Evolutionary conservation across 768 basidiomycete genomes (phyloP), one percentile per base, ranked within the genome.

Genomic region (Tulasnella sp.): DNA sequence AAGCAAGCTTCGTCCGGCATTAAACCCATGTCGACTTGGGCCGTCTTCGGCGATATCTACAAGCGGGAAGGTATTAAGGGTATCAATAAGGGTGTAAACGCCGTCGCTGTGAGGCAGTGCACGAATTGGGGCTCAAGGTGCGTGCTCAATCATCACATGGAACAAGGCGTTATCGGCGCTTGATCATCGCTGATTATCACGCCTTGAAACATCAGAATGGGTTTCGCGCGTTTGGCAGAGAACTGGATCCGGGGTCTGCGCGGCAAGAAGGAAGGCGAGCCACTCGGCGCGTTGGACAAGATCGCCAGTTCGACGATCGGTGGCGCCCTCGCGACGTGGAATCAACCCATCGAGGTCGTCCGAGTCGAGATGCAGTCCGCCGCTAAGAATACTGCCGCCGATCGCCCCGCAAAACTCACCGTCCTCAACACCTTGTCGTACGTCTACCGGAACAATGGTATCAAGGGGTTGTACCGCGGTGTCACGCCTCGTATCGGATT

Each of bases 341-440:
- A 99, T 72, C 96, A 98, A 70, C 94, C 92, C 42, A 96, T 97
- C 62, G 93, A 97, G 73, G 94, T 97, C 65, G 80, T 98, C 64
- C 89, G 94, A 59, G 92, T 98, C 30, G 93, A 96, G 90, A 98
- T 99, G 96, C 96, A 99, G 81, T 94, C 92, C 51, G 97, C 98
- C 87, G 83, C 89, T 24, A 98, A 98, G 72, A 73, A 79, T n/a
- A 69, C 71, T 34, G 80, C 80, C 66, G 78, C 78, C 21, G 89
- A 89, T 68, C 84, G 92, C 49, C 92, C 93, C 1, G 88, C 82
- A 44, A 98, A 93, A 71, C 77, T 90, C 54, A 98, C 92, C 2
- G 90, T 98, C 56, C 59, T 89, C 66, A 94, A 87, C 74, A 98
- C 93, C 0, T 74, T 98, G 58, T 75, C 72, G n/a, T 97, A 91